Percentiles rank a stretch among this genome's conserved stretches.
Evolutionary conservation across 1,284 basidiomycete genomes (phyloP).

Genomic region (Vanrija pseudolonga): DNA sequence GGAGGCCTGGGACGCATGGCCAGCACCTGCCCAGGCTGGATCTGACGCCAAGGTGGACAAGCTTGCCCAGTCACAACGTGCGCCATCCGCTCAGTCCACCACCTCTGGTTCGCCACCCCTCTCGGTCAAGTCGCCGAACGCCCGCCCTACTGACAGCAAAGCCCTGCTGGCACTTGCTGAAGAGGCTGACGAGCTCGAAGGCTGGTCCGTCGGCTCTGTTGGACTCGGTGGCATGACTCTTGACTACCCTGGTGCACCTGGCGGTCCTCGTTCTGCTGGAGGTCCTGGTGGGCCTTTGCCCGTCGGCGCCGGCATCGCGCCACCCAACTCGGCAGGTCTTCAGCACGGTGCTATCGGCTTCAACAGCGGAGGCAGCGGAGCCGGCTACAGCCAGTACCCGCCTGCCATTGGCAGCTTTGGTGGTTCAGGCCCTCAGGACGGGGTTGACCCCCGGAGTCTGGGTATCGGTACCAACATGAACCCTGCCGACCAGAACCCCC

Average conservation of each 20-base stretch:
- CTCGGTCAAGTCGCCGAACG: conserved; percentile 32
- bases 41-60: conserved; percentile 11
- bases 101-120: conserved; percentile 32
- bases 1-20: conserved; percentile 38
- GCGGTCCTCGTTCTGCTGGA: conserved; percentile 4
- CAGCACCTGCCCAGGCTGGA: conserved; percentile 11
- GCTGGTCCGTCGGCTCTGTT: conserved; percentile 39
- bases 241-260: conserved; percentile 6
- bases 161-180: conserved; percentile 47
- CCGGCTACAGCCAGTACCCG: conserved; percentile 8
- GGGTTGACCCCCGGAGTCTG: conserved; percentile 15
- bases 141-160: conserved; percentile 42
- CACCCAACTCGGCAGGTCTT: conserved; percentile 1
- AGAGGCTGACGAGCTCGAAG: conserved; percentile 48
- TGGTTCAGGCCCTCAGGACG: conserved; percentile 2
- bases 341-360: conserved; percentile 7
- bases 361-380: background rate
- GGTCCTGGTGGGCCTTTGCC: background rate
- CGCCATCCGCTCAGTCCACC: conserved; percentile 21
- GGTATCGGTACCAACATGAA: conserved; percentile 47
- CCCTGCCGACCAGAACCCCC: conserved; percentile 72
- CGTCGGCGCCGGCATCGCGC: background rate
- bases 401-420: conserved; percentile 9
- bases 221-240: conserved; percentile 27
- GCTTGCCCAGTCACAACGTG: conserved; percentile 1